Evolutionary conservation across 2,329 filamentous ascomycete genomes (phyloP), one percentile per base, ranked within the genome.

Genomic region (Sphaerostilbella broomeana): DNA sequence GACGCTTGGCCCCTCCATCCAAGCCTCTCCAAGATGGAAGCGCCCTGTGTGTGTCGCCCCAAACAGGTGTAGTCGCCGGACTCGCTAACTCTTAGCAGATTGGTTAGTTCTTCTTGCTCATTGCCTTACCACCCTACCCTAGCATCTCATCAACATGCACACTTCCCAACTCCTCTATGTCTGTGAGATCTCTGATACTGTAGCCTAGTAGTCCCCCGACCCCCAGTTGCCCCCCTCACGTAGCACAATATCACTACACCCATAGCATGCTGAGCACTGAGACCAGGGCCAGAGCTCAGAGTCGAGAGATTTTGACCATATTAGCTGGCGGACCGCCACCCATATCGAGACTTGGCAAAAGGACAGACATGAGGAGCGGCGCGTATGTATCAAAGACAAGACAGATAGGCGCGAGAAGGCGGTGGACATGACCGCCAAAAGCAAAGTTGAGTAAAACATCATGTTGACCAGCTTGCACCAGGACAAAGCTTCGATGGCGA

Each of bases 121-220:
- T 40, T 24, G 38, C 31, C 38, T 31, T 18, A 18, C 24, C 38
- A 19, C 35, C 35, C 31, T n/a, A n/a, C n/a, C n/a, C n/a, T n/a
- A n/a, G n/a, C n/a, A n/a, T n/a, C n/a, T n/a, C n/a, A n/a, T n/a
- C n/a, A n/a, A n/a, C n/a, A n/a, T n/a, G n/a, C n/a, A n/a, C n/a
- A n/a, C n/a, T n/a, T n/a, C 38, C 33, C 22, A 40, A 25, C 38
- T 17, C 38, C 35, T 32, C 35, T 40, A 40, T 40, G 30, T 35
- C 28, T 30, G 38, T 32, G 35, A 40, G 38, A 40, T 40, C 38
- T 40, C 38, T 40, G 38, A 40, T 40, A 32, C 38, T 30, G 35
- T 40, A 34, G 38, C 35, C 38, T 40, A 40, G 35, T 40, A 30
- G 38, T 40, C 34, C 35, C 38, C n/a, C n/a, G n/a, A 35, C 34